Conservation (phyloP, 257 asterid genomes). For the Solanum lignicaule region DNA sequence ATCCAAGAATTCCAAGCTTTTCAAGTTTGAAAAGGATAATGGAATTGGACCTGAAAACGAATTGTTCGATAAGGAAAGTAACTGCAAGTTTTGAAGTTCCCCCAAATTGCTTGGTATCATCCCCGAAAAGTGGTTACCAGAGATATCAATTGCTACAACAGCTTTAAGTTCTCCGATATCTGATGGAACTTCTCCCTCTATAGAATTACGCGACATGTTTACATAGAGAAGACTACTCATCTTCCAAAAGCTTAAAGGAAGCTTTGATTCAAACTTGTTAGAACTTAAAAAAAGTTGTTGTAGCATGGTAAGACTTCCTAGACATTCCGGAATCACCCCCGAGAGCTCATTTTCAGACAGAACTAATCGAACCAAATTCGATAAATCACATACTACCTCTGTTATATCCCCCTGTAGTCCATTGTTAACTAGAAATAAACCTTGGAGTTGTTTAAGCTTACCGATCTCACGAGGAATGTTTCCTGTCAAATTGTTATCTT, state of each 20-base stretch:
- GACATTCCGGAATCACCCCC: constrained; percentile 20
- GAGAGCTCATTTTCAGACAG: constrained; percentile 17
- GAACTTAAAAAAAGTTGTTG: constrained; percentile 13
- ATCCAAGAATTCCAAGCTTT: constrained; percentile 26
- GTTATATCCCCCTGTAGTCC: constrained; percentile 14
- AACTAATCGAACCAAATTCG: constrained; percentile 15
- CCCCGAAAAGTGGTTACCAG: constrained; percentile 20
- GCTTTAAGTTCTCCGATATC: constrained; percentile 15
- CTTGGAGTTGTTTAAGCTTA: neutral
- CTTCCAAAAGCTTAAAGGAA: constrained; percentile 27
- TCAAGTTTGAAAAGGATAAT: constrained; percentile 16
- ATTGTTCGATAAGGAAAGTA: constrained; percentile 22
- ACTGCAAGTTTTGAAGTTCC: constrained; percentile 7
- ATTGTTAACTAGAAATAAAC: constrained; percentile 12
- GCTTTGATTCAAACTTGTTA: constrained; percentile 16
- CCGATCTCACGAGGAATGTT: neutral
- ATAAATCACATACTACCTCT: constrained; percentile 6
- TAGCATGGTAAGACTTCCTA: constrained; percentile 17
- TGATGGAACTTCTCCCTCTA: constrained; percentile 23
- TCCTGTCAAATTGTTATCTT: neutral
- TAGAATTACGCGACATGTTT: constrained; percentile 17
- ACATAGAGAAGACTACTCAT: constrained; percentile 11
- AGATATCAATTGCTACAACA: constrained; percentile 17
- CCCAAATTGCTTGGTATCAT: constrained; percentile 21
- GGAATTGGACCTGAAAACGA: constrained; percentile 32